Conservation (phyloP, 202 grass and related monocot genomes). For the Digitaria exilis region DNA sequence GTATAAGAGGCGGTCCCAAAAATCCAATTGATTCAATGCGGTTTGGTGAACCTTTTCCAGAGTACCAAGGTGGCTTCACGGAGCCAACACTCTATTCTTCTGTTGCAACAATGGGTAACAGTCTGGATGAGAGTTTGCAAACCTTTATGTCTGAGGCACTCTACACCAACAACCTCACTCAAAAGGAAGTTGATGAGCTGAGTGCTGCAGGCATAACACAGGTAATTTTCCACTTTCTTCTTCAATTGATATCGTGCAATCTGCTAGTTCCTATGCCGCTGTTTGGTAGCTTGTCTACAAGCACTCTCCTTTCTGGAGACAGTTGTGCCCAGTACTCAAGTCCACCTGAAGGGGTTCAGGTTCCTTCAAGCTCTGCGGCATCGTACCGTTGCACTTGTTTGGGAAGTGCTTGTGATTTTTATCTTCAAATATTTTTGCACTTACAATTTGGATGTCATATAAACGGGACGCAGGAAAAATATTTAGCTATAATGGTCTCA, state of each 20-base stretch:
- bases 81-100: constrained; percentile 60
- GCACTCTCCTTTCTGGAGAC: background rate
- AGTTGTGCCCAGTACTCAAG: background rate
- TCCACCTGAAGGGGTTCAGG: constrained; percentile 17
- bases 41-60: constrained; percentile 57
- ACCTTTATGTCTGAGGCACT: constrained; percentile 59
- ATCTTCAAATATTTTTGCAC: background rate
- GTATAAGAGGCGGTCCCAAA: constrained; percentile 51
- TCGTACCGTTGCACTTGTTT: background rate
- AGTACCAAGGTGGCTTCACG: constrained; percentile 44
- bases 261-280: background rate
- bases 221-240: constrained; percentile 51
- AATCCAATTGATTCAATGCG: constrained; percentile 53
- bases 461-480: background rate
- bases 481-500: background rate
- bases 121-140: constrained; percentile 55
- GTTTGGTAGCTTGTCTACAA: background rate
- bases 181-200: constrained; percentile 53
- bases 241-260: background rate
- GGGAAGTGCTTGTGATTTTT: background rate
- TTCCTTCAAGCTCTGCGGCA: constrained; percentile 9
- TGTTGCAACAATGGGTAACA: constrained; percentile 47
- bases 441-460: background rate
- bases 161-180: constrained; percentile 63
- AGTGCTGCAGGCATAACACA: constrained; percentile 56